Evolutionary conservation across 2,329 filamentous ascomycete species (phyloP), one percentile per base, ranked within the genome.

Genomic region (Scolecobasidium constrictum): DNA sequence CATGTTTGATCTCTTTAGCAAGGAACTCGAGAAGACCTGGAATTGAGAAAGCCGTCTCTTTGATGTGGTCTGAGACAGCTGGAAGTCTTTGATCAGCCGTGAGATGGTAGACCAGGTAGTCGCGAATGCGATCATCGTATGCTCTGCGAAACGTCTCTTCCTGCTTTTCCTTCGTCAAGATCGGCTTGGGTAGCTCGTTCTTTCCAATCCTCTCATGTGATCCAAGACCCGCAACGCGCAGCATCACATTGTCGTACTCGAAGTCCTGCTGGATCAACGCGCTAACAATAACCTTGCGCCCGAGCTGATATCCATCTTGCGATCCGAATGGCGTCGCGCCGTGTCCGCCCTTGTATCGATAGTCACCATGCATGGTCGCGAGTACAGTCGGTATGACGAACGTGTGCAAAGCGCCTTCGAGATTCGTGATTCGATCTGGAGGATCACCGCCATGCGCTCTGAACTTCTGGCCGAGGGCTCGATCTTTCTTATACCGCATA

Each of bases 21-120:
- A 36, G 34, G 34, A 36, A 36, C 16, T 36, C 12, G 16, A 36
- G 34, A 36, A 17, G 9, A 11, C 7, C 34, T 36, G 7, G 17
- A 7, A 18, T 7, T 36, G 34, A 7, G 7, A 36, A 15, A 7
- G 17, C 34, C 9, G 34, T 18, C 18, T 18, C 7, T 18, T 39
- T 9, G 9, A 36, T 19, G 12, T 36, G 9, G 37, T 11, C 37
- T 9, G 16, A 11, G 11, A 31, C 26, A 31, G 37, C 37, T 22
- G 37, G 37, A 6, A 39, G 20, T 6, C 9, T 6, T 11, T 22
- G 37, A 20, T 12, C 21, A 6, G 20, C 6, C 9, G 37, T 39
- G 6, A 39, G 37, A 39, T 39, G 37, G 17, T 39, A 39, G 7
- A 39, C 20, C 11, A 39, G 21, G 37, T 39, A 39, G 9, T 39